Conservation (phyloP, 2,329 filamentous ascomycete species). For the Aspergillus ruber region DNA sequence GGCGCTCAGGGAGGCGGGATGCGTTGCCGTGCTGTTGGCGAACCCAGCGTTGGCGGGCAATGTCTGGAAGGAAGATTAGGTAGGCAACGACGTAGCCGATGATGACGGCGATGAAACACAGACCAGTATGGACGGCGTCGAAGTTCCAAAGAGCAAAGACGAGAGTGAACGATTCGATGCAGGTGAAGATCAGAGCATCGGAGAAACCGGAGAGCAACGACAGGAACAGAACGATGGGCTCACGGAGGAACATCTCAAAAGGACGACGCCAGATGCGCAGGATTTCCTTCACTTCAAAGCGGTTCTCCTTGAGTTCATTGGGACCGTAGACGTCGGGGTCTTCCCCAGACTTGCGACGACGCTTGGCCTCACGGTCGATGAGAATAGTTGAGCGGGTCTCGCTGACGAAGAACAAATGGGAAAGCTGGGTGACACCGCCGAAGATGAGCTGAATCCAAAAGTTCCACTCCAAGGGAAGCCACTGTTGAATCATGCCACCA, state of each 20-base stretch:
- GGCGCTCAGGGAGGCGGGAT: conserved; percentile 54
- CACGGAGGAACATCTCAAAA: conserved; percentile 66
- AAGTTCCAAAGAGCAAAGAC: conserved; percentile 39
- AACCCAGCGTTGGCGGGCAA: conserved; percentile 36
- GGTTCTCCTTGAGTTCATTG: conserved; percentile 41
- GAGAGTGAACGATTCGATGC: conserved; percentile 63
- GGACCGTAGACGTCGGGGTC: conserved; percentile 62
- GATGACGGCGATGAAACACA: conserved; percentile 31
- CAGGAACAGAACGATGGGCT: conserved; percentile 66
- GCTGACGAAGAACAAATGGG: conserved; percentile 53
- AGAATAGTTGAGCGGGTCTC: conserved; percentile 54
- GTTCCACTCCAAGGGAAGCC: conserved; percentile 55
- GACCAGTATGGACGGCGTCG: conserved; percentile 12
- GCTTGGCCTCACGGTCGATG: conserved; percentile 54
- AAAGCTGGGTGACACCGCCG: conserved; percentile 45
- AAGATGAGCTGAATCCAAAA: conserved; percentile 59
- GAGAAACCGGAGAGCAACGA: conserved; percentile 67
- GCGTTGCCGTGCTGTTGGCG: conserved; percentile 40
- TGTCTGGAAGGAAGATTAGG: conserved; percentile 46
- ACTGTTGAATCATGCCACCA: conserved; percentile 48
- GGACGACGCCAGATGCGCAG: conserved; percentile 54
- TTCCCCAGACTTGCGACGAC: conserved; percentile 44
- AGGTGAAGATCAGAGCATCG: conserved; percentile 72
- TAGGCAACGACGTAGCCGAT: conserved; percentile 53
- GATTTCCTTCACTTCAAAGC: conserved; percentile 41